Conservation (phyloP, 2,329 filamentous ascomycete genomes). For the Colletotrichum somersetense region DNA sequence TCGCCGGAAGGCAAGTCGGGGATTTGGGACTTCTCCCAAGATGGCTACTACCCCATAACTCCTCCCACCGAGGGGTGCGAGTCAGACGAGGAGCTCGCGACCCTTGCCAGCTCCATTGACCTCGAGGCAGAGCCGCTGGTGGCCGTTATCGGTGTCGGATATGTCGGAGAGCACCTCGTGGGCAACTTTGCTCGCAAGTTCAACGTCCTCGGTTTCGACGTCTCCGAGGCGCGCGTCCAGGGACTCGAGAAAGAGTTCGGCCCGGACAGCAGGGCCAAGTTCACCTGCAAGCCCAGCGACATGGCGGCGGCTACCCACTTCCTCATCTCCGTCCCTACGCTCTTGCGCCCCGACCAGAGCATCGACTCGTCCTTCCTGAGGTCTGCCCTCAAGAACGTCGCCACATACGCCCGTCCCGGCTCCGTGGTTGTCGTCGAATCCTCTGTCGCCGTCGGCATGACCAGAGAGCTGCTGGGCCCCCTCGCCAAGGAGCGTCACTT, state of each 20-base stretch:
- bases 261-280: slow-evolving; percentile 48
- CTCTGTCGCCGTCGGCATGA: slow-evolving; percentile 68
- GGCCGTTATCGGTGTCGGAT: slow-evolving; percentile 65
- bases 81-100: slow-evolving; percentile 41
- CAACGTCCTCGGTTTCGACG: slow-evolving; percentile 62
- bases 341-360: slow-evolving; percentile 59
- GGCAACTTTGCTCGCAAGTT: slow-evolving; percentile 56
- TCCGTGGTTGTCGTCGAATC: slow-evolving; percentile 65
- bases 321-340: slow-evolving; percentile 66
- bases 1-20: slow-evolving; percentile 22
- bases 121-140: slow-evolving; percentile 52
- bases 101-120: slow-evolving; percentile 37
- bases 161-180: slow-evolving; percentile 64
- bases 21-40: slow-evolving; percentile 34
- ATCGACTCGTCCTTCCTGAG: slow-evolving; percentile 62
- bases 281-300: slow-evolving; percentile 53
- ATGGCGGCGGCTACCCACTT: slow-evolving; percentile 62
- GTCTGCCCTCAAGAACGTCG: slow-evolving; percentile 58
- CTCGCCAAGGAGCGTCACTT: slow-evolving; percentile 57
- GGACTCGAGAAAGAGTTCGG: slow-evolving; percentile 49
- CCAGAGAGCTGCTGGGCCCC: slow-evolving; percentile 61
- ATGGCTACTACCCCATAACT: slow-evolving; percentile 40
- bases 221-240: slow-evolving; percentile 55
- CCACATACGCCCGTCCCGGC: slow-evolving; percentile 56
- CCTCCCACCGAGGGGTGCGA: slow-evolving; percentile 42